Evolutionary conservation across 495 filamentous ascomycete species (phyloP), one percentile per base, ranked within the genome.

Genomic region (Evansstolkia leycettana): DNA sequence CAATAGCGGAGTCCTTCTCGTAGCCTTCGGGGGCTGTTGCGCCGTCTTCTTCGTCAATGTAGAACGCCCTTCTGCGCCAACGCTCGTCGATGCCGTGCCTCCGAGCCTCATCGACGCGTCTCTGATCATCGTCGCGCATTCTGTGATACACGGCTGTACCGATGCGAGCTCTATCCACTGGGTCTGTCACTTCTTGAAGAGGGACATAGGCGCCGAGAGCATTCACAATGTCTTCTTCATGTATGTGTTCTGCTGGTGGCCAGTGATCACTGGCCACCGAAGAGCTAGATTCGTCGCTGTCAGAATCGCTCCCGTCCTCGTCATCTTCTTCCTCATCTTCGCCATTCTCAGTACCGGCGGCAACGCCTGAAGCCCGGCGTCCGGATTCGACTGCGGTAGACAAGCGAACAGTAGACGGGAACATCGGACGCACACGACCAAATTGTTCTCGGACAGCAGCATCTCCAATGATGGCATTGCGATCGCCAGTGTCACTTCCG

Each of bases 1-100:
- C 52, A n/a, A 75, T 51, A 39, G 77, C 71, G 3, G 75, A 64
- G n/a, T 78, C 70, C n/a, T 72, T 71, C 24, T 73, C 59, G 55
- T 74, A 81, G 17, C 72, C 76, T n/a, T 69, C 65, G 5, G 82
- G 81, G 2, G 72, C 64, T 7, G 58, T 48, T 5, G 70, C 69
- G 8, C 81, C 81, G 50, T 86, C 82, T 58, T 85, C 82, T 48
- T 84, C 81, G 28, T 88, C 84, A 14, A 81, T 67, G 45, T 88
- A 88, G 45, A 88, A 88, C 17, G 75, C 73, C 34, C 83, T 64
- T 33, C 75, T 65, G 41, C 71, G 71, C 79, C 81, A 84, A 31
- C 82, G 73, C 37, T 89, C 77, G 41, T 79, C 66, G 12, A 82
- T 64, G 32, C 70, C 74, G 32, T 64, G 64, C 14, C 56, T 57